phyloP scores from a whole-genome alignment of 805 yeast genomes.

The Nakazawaea populi region DNA sequence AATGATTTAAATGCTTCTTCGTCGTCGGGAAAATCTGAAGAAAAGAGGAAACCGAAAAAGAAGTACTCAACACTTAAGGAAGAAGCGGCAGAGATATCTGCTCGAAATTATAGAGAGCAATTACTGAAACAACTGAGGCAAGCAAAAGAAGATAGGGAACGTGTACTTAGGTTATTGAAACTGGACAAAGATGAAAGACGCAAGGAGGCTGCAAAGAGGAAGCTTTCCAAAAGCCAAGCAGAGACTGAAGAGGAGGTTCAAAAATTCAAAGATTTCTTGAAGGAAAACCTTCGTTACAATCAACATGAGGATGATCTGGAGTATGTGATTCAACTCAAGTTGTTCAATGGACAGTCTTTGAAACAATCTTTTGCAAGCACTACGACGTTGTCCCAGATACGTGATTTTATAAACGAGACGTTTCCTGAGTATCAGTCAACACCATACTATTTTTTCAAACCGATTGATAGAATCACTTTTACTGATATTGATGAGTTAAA shows the following conservation, averaged over 20 bases:
- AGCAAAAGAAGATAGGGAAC: slow-evolving; percentile 45
- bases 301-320: slow-evolving; percentile 30
- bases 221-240: background rate
- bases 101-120: slow-evolving; percentile 31
- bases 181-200: slow-evolving; percentile 47
- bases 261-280: slow-evolving; percentile 2
- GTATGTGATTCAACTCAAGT: slow-evolving; percentile 41
- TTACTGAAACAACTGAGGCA: slow-evolving; percentile 26
- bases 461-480: slow-evolving; percentile 59
- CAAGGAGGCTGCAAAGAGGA: slow-evolving; percentile 6
- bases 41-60: slow-evolving; percentile 5
- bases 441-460: slow-evolving; percentile 45
- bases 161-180: slow-evolving; percentile 46
- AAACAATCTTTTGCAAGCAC: slow-evolving; percentile 41
- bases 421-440: slow-evolving; percentile 40
- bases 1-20: background rate
- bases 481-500: slow-evolving; percentile 54
- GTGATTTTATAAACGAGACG: slow-evolving; percentile 52
- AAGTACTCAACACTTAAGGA: slow-evolving; percentile 27
- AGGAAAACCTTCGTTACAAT: slow-evolving; percentile 18
- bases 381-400: slow-evolving; percentile 48
- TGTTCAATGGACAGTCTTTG: slow-evolving; percentile 61
- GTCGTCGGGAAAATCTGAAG: slow-evolving; percentile 4
- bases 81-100: slow-evolving; percentile 33
- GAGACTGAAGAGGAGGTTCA: slow-evolving; percentile 13